Base-by-base conservation (phyloP, 805 yeast genomes). In the Yarrowia divulgata region DNA sequence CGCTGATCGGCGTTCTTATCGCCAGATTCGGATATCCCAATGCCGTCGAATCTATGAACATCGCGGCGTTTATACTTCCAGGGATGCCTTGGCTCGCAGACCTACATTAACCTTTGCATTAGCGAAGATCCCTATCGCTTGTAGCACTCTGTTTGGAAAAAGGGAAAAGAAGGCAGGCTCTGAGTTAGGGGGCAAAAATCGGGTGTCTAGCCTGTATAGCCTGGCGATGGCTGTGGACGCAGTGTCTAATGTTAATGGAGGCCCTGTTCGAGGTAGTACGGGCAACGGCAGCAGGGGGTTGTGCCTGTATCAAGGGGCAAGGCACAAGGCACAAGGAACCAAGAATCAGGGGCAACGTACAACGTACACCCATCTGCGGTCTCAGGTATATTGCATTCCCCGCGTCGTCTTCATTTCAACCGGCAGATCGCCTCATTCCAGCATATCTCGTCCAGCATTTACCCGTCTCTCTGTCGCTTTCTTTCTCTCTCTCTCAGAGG, bases 21-120 rank as follows among this genome's bases (percentile, higher is more conserved):
- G 39, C 63, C 48, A 40, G 48, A 57, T 40, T 40, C 23, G 63
- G 63, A 57, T n/a, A 48, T 29, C 48, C 46, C 63, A 57, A 57
- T 29, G 48, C 48, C 48, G n/a, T 42, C 48, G 63, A 57, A 57
- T 57, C 63, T 57, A 57, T 40, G 63, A 40, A 10, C 1, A 42
- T 57, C 63, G 18, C 29, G 37, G 14, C 13, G 12, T 1, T 29
- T 40, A 57, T 29, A 10, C 23, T 40, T 40, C 37, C 63, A 57
- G 63, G 63, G 63, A 57, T 57, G 23, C 35, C 48, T 40, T 57
- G 48, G 63, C 63, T 57, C 63, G 63, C 63, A 57, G 48, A 40
- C 29, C 18, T 18, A 32, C 4, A 32, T 16, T 49, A n/a, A n/a
- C 39, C 8, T 37, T 52, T 39, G 19, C 46, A 14, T 5, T 4